Evolutionary conservation across 73 alveolate genomes (phyloP).

Genomic region (Paramecium caudatum): DNA sequence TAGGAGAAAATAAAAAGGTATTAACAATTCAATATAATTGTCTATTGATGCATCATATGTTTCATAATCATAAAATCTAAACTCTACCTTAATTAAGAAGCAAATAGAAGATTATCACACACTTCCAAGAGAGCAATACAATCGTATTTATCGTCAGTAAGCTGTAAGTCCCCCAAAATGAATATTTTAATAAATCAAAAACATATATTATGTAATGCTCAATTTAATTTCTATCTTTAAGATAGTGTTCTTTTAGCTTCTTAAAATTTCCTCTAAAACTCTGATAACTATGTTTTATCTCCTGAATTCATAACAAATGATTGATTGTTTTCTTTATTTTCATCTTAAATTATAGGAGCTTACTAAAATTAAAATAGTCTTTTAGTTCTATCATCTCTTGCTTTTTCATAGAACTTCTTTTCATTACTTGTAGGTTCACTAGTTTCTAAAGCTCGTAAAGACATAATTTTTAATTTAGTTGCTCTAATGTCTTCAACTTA

Average conservation of each 20-base stretch:
- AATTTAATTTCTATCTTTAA: constrained; percentile 52
- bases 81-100: constrained; percentile 12
- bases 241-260: constrained; percentile 61
- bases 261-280: constrained; percentile 39
- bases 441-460: constrained; percentile 73
- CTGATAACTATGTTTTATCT: constrained; percentile 8
- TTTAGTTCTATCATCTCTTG: constrained; percentile 65
- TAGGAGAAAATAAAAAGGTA: constrained; percentile 11
- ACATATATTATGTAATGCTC: not conserved
- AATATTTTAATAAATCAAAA: not conserved
- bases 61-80: constrained; percentile 17
- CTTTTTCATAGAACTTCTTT: constrained; percentile 64
- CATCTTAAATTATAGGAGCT: constrained; percentile 7
- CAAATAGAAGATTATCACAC: constrained; percentile 62
- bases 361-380: constrained; percentile 63
- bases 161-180: constrained; percentile 40
- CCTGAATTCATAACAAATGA: not conserved
- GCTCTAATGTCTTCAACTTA: constrained; percentile 66
- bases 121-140: constrained; percentile 58
- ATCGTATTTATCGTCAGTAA: constrained; percentile 20
- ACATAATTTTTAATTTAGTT: constrained; percentile 51
- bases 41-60: constrained; percentile 62
- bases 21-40: constrained; percentile 22
- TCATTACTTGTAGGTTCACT: constrained; percentile 66
- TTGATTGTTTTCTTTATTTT: constrained; percentile 47